Evolutionary conservation across 2,329 filamentous ascomycete species (phyloP), one percentile per base, ranked within the genome.

Genomic region (Fusarium lateritium): DNA sequence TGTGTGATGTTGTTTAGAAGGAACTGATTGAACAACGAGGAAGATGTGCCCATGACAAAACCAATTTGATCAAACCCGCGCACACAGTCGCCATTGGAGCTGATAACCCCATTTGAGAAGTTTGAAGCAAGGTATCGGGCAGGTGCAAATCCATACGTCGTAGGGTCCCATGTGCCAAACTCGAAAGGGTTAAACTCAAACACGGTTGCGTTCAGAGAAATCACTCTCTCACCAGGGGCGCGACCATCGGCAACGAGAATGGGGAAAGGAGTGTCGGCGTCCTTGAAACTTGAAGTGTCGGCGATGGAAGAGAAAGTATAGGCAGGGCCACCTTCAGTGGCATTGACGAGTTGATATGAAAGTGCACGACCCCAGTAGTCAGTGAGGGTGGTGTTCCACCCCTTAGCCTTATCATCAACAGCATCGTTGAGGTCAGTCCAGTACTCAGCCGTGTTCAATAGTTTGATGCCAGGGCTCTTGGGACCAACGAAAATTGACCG

Each of bases 291-390:
- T 39, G 78, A 76, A 39, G 85, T 77, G 44, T 82, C 71, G 79
- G 77, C 81, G 72, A 84, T 83, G 3, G 93, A 96, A 5, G 93
- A 97, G 81, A 91, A 97, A 5, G 94, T 97, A 75, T 92, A 94
- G 7, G 83, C 84, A 11, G 91, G 88, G 1, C 93, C 94, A 36
- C 94, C 94, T 58, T 92, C 80, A 1, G 85, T 85, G 5, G 88
- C 91, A 76, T 95, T 92, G 76, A 97, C 86, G 42, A 97, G 86
- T 80, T 97, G 94, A 79, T 91, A 97, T 3, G 91, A 91, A 19
- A 97, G 84, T 34, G 92, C 92, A 59, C 94, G 91, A 31, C 92
- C 93, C 91, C 94, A 97, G 78, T 94, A 94, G 81, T 98, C 94
- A 0, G 94, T 97, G 59, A 97, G 84, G 5, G 92, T 92, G 2